These are phyloP conservation scores for Neofusicoccum sp. DNA, from an alignment of 2,329 filamentous ascomycete genomes.

Conservation along the genomic window DNA sequence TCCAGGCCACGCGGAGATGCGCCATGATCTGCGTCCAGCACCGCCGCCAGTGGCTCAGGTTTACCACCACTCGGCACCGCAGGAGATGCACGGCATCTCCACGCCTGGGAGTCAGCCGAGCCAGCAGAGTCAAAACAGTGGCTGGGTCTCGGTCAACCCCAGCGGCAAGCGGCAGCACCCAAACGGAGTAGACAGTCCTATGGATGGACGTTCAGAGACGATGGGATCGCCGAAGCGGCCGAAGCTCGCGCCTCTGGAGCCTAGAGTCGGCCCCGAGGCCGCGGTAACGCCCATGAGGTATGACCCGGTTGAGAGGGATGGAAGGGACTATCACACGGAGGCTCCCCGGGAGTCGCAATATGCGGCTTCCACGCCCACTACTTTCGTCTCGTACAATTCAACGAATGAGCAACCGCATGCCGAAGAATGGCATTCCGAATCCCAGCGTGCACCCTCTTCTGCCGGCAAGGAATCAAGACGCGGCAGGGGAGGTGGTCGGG, in stretches of 20 bases:
- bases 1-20: constrained; percentile 5
- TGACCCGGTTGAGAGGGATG: constrained; percentile 2
- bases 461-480: constrained; percentile 16
- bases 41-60: background rate
- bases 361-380: constrained; percentile 24
- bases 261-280: constrained; percentile 30
- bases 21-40: constrained; percentile 4
- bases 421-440: constrained; percentile 35
- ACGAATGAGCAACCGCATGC: constrained; percentile 28
- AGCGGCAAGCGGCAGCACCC: constrained; percentile 39
- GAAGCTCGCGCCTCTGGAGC: constrained; percentile 42
- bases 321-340: constrained; percentile 1
- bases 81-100: background rate
- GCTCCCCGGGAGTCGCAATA: background rate
- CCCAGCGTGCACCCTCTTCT: constrained; percentile 26
- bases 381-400: constrained; percentile 27
- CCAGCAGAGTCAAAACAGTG: constrained; percentile 25
- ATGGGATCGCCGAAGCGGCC: constrained; percentile 46
- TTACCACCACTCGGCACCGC: background rate
- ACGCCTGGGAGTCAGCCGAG: background rate
- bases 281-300: constrained; percentile 1
- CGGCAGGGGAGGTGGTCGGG: constrained; percentile 33
- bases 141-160: constrained; percentile 47
- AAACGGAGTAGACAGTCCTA: constrained; percentile 35
- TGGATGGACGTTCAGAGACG: constrained; percentile 29